Conservation (phyloP, 768 basidiomycete species). For the Boletus fagicola region DNA sequence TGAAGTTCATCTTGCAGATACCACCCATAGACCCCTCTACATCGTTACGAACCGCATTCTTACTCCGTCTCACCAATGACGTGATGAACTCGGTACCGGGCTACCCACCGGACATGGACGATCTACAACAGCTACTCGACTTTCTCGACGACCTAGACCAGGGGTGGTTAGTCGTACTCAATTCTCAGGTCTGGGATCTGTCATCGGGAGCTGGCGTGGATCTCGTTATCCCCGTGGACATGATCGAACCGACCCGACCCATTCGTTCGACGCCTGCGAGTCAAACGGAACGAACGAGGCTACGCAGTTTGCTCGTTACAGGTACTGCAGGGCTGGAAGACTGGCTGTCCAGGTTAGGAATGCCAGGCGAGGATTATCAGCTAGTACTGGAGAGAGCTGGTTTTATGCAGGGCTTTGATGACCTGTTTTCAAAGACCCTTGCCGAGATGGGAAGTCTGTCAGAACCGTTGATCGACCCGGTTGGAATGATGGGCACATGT, state of each 20-base stretch:
- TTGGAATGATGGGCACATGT: constrained; percentile 21
- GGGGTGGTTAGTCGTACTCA: constrained; percentile 68
- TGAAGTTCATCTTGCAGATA: constrained; percentile 67
- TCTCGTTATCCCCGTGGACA: constrained; percentile 40
- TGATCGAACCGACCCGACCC: constrained; percentile 24
- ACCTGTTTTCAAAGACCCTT: constrained; percentile 61
- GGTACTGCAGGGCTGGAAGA: constrained; percentile 64
- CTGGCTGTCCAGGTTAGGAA: constrained; percentile 49
- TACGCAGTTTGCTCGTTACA: constrained; percentile 62
- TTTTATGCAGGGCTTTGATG: constrained; percentile 60
- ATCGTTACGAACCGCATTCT: constrained; percentile 58
- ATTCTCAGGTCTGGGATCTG: constrained; percentile 66
- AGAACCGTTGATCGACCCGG: constrained; percentile 24
- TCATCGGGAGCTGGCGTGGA: constrained; percentile 39
- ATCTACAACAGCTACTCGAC: constrained; percentile 55
- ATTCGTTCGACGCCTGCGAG: constrained; percentile 49
- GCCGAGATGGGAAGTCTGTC: constrained; percentile 52
- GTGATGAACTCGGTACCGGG: constrained; percentile 58
- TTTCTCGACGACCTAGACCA: constrained; percentile 74
- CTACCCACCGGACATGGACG: constrained; percentile 47
- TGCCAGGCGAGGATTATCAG: constrained; percentile 30
- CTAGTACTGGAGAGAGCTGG: constrained; percentile 49
- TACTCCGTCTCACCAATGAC: constrained; percentile 74
- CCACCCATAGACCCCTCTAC: constrained; percentile 73
- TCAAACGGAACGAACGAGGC: constrained; percentile 71